These are phyloP conservation scores for Pyrenophora tritici-repentis DNA, from an alignment of 2,329 filamentous ascomycete genomes.

Conservation along the genomic window DNA sequence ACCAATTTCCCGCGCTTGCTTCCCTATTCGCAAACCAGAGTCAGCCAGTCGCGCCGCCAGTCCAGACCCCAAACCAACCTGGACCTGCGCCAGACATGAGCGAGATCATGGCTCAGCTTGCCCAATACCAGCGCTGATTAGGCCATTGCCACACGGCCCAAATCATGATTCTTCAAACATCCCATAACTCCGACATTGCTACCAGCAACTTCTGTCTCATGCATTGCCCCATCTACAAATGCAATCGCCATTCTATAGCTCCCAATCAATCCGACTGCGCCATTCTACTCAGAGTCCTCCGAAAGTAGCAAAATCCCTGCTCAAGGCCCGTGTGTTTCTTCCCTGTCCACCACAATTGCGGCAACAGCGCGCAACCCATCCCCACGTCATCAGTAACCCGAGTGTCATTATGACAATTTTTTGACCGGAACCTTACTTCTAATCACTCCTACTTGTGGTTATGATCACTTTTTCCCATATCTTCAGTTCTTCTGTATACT, in stretches of 20 bases:
- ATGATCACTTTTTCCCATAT: neutral
- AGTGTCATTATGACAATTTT: too few relatives aligned
- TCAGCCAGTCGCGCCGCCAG: slow-evolving; percentile 34
- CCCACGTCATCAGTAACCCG: too few relatives aligned
- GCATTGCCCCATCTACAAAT: slow-evolving; percentile 4
- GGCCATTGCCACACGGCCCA: neutral
- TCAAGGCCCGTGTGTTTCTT: slow-evolving; percentile 2
- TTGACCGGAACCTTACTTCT: too few relatives aligned
- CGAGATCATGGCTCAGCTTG: slow-evolving; percentile 75
- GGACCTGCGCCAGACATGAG: slow-evolving; percentile 58
- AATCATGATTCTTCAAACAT: slow-evolving; percentile 8
- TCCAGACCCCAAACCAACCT: slow-evolving; percentile 36
- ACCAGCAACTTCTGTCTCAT: slow-evolving; percentile 2
- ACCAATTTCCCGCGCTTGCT: slow-evolving; percentile 39
- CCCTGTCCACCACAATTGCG: neutral
- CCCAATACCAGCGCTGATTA: slow-evolving; percentile 62
- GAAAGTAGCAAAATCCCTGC: slow-evolving; percentile 1
- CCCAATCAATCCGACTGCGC: slow-evolving; percentile 10
- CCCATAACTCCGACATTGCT: slow-evolving; percentile 4
- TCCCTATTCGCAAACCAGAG: slow-evolving; percentile 33
- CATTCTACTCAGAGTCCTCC: neutral
- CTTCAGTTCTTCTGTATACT: slow-evolving; percentile 2
- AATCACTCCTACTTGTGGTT: neutral
- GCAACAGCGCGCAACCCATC: too few relatives aligned
- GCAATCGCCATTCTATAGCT: slow-evolving; percentile 9